phyloP scores from a whole-genome alignment of 495 filamentous ascomycete species.

The Tuber calosporum region DNA sequence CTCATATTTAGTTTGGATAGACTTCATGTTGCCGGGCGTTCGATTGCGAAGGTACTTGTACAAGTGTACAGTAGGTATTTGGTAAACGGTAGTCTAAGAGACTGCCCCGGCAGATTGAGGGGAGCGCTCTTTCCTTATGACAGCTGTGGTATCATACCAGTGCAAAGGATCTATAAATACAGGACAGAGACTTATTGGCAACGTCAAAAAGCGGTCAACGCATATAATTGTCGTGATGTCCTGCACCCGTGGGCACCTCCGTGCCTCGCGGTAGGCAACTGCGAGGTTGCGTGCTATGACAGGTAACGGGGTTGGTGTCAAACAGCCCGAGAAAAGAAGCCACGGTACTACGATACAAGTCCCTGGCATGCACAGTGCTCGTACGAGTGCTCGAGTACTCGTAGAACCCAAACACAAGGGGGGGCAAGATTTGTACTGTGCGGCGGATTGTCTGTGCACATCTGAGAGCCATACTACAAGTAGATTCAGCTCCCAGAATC shows the following conservation, averaged over 20 bases:
- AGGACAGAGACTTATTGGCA: not conserved
- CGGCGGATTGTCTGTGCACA: too few species aligned
- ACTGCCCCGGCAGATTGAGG: not conserved
- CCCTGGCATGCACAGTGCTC: too few species aligned
- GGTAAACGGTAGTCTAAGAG: not conserved
- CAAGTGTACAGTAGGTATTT: not conserved
- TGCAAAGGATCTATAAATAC: not conserved
- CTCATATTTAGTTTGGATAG: not conserved
- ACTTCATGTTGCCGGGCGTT: too few species aligned
- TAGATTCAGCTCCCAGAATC: too few species aligned
- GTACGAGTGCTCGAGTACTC: too few species aligned
- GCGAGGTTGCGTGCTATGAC: not conserved
- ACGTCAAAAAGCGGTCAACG: not conserved
- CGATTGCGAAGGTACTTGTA: too few species aligned
- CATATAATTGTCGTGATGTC: not conserved
- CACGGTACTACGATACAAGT: too few species aligned
- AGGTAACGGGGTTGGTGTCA: not conserved
- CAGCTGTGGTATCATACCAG: not conserved
- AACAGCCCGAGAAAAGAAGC: not conserved
- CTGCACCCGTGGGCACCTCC: not conserved
- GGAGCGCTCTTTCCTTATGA: not conserved
- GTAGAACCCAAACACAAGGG: too few species aligned
- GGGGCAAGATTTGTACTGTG: too few species aligned
- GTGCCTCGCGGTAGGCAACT: not conserved
- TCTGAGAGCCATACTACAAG: too few species aligned